A percentile compares a stretch with the other conserved stretches of the same genome.
Conservation (phyloP, 2,329 filamentous ascomycete species). For the Curvularia spicifera region DNA sequence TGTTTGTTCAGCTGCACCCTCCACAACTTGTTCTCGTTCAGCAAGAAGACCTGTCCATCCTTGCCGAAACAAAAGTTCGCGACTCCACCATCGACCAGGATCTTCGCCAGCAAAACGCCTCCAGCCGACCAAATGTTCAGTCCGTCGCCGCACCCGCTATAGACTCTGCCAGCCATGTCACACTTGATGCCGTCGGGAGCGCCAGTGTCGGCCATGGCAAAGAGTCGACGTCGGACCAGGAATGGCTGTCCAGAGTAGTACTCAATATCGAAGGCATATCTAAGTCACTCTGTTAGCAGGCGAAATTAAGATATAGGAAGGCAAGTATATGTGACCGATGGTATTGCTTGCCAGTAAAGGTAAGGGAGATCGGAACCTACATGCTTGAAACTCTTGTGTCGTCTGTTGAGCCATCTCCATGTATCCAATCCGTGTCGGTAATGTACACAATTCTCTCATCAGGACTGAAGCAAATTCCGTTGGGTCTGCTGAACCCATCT, state of each 20-base stretch:
- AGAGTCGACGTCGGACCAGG: conserved; percentile 27
- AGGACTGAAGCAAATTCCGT: conserved; percentile 53
- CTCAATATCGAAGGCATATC: conserved; percentile 32
- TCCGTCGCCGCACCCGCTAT: conserved; percentile 57
- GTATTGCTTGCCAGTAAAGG: not conserved
- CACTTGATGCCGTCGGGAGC: conserved; percentile 37
- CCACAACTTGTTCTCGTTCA: conserved; percentile 51
- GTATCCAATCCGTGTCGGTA: conserved; percentile 47
- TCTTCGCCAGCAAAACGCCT: conserved; percentile 53
- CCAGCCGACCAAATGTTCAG: conserved; percentile 57
- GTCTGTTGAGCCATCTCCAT: conserved; percentile 24
- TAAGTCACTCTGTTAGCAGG: conserved; percentile 1
- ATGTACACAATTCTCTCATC: conserved; percentile 52
- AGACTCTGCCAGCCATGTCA: conserved; percentile 59
- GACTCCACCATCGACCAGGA: conserved; percentile 44
- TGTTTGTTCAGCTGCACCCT: not conserved
- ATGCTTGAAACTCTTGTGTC: conserved; percentile 24
- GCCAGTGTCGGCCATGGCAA: conserved; percentile 30
- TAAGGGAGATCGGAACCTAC: conserved; percentile 7
- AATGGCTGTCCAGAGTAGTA: conserved; percentile 18
- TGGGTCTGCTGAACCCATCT: conserved; percentile 50
- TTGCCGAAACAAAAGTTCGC: conserved; percentile 59
- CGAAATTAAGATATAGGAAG: not conserved
- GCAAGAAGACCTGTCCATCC: conserved; percentile 55
- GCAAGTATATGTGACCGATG: not conserved